Evolutionary conservation across 1,139 yeast genomes (phyloP).

Genomic region (Hanseniaspora uvarum): DNA sequence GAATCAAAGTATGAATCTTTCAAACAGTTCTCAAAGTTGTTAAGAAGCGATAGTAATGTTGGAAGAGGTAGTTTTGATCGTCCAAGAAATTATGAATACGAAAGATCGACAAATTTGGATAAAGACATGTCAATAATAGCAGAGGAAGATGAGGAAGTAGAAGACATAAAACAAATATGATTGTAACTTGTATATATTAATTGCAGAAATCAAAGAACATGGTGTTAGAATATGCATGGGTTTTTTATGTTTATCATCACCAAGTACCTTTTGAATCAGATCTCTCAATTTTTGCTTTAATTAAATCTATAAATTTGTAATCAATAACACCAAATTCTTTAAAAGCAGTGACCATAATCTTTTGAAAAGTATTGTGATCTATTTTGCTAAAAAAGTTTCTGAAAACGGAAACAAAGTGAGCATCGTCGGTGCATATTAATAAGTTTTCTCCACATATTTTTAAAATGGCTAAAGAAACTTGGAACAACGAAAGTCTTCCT

Average conservation of each 20-base stretch:
- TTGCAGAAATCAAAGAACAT: too few relatives aligned
- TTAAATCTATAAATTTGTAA: slow-evolving; percentile 59
- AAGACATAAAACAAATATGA: too few relatives aligned
- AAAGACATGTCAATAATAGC: not conserved
- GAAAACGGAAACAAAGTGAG: slow-evolving; percentile 73
- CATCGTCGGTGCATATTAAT: slow-evolving; percentile 77
- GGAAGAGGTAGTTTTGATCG: not conserved
- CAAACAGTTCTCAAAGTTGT: slow-evolving; percentile 33
- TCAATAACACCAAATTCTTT: slow-evolving; percentile 76
- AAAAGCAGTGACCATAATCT: slow-evolving; percentile 80
- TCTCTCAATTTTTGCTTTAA: slow-evolving; percentile 35
- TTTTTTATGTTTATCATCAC: not conserved
- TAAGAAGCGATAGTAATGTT: slow-evolving; percentile 17
- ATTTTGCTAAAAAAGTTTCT: slow-evolving; percentile 71
- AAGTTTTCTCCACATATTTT: slow-evolving; percentile 79
- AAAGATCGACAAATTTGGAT: not conserved
- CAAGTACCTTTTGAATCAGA: not conserved
- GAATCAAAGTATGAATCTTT: slow-evolving; percentile 36
- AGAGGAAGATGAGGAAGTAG: slow-evolving; percentile 2
- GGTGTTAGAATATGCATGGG: too few relatives aligned
- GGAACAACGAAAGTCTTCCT: slow-evolving; percentile 67
- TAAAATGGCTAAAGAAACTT: slow-evolving; percentile 81
- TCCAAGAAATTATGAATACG: not conserved
- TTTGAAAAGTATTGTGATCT: slow-evolving; percentile 78
- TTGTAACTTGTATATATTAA: not conserved